phyloP scores from a whole-genome alignment of 2,329 filamentous ascomycete species.

The Bipolaris gigantea region DNA sequence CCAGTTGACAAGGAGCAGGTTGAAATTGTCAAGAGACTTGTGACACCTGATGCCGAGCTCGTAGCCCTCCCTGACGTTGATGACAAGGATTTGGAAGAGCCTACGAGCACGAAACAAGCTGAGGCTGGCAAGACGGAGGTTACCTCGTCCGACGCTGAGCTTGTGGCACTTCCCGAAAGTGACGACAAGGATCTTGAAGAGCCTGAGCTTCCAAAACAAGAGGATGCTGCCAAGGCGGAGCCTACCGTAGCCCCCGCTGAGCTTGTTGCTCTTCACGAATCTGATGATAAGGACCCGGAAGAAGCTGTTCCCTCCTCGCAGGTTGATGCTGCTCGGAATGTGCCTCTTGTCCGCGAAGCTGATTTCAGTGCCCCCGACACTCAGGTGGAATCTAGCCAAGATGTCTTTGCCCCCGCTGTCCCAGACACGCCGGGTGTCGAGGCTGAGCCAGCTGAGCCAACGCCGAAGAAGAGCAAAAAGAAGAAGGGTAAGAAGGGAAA shows the following conservation, averaged over 20 bases:
- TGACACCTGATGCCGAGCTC: not conserved
- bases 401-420: not conserved
- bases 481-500: constrained; percentile 32
- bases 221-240: not conserved
- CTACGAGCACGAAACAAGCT: not conserved
- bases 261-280: constrained; percentile 4
- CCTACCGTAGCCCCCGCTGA: not conserved
- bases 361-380: not conserved
- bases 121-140: too few species aligned
- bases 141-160: not conserved
- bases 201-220: too few species aligned
- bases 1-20: not conserved
- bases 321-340: too few species aligned
- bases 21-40: not conserved
- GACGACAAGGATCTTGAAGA: not conserved
- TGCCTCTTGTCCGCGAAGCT: too few species aligned
- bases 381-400: constrained; percentile 10
- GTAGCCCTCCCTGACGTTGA: not conserved
- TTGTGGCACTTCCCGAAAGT: not conserved
- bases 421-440: not conserved
- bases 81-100: not conserved
- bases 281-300: constrained; percentile 5
- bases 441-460: not conserved
- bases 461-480: constrained; percentile 28
- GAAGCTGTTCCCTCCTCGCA: too few species aligned